Conservation (phyloP, 768 basidiomycete genomes). For the Phylloporus arenicola region DNA sequence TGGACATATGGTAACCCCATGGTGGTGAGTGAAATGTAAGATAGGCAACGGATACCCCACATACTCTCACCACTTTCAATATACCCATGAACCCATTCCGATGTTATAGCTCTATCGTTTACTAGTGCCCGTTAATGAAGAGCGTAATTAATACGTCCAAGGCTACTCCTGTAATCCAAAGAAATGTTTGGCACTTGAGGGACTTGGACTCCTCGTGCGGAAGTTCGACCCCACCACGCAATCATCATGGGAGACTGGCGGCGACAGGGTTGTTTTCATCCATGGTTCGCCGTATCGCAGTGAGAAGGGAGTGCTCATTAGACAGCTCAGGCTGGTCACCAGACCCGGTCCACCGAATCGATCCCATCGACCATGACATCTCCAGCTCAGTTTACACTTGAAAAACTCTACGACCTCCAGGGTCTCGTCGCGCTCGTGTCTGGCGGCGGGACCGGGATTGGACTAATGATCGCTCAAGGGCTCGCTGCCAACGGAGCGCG, state of each 20-base stretch:
- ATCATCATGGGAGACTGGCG: neutral
- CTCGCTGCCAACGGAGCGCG: slow-evolving; percentile 74
- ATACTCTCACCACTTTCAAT: slow-evolving; percentile 1
- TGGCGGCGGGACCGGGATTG: slow-evolving; percentile 49
- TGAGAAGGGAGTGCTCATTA: neutral
- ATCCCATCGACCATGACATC: slow-evolving; percentile 18
- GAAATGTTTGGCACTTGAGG: neutral
- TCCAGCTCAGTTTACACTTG: slow-evolving; percentile 18
- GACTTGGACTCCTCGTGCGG: too few relatives aligned
- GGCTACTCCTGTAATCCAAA: neutral
- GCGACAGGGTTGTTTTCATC: neutral
- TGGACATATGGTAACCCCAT: slow-evolving; percentile 2
- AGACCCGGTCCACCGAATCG: neutral
- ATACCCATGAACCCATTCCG: slow-evolving; percentile 1
- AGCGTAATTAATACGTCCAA: slow-evolving; percentile 1
- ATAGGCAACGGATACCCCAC: neutral
- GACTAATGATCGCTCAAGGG: slow-evolving; percentile 64
- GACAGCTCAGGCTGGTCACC: neutral
- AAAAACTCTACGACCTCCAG: slow-evolving; percentile 44
- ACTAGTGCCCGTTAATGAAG: slow-evolving; percentile 1
- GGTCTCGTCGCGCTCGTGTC: slow-evolving; percentile 52
- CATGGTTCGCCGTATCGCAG: too few relatives aligned
- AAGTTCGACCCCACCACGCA: too few relatives aligned
- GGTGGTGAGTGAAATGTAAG: slow-evolving; percentile 9
- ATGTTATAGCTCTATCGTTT: neutral